Base-by-base conservation (phyloP, 139 green algal species). In the Penium margaritaceum region DNA sequence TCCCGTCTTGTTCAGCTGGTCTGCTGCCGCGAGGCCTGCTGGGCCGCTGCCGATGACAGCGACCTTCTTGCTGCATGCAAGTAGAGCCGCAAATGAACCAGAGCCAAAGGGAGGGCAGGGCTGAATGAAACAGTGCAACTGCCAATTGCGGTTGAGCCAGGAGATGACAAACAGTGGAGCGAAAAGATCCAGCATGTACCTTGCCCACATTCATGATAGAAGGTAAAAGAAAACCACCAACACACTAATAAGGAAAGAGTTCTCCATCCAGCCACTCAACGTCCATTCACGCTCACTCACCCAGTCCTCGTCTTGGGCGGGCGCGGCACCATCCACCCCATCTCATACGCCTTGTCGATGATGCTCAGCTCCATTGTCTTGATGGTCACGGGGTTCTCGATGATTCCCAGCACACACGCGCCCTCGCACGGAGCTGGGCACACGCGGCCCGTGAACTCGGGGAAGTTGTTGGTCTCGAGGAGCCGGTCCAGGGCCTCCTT, bases 401-500 rank as follows among this genome's bases (percentile, higher is more conserved):
- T 97, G 85, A 97, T 97, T 68, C 93, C 93, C 64, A 97, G 84
- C 72, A 94, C 89, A 76, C 92, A 97, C 27, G 87, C 83, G 72
- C 92, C 93, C 89, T 97, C 91, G 77, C 92, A 97, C 5, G 91
- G 91, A 9, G 92, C 92, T 24, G 91, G 91, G 83, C 91, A 97
- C 53, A 97, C 92, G 39, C 90, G 65, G 33, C 82, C 91, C 0
- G 92, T 97, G 85, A 97, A 97, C 87, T 97, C 92, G 39, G 93
- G 93, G 87, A 97, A 97, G 85, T 97, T 97, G 85, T 97, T 97
- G 29, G 92, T 97, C 79, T 96, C 90, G 61, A 96, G 81, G 67
- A 97, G 87, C 0, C 92, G 78, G 77, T 96, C 84, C 38, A 95
- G 80, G 21, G 92, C 92, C 71, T 96, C 93, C 3, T 76, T 80